Base-by-base conservation (phyloP, 148 eudicot species). In the Dysphania ambrosioides region DNA sequence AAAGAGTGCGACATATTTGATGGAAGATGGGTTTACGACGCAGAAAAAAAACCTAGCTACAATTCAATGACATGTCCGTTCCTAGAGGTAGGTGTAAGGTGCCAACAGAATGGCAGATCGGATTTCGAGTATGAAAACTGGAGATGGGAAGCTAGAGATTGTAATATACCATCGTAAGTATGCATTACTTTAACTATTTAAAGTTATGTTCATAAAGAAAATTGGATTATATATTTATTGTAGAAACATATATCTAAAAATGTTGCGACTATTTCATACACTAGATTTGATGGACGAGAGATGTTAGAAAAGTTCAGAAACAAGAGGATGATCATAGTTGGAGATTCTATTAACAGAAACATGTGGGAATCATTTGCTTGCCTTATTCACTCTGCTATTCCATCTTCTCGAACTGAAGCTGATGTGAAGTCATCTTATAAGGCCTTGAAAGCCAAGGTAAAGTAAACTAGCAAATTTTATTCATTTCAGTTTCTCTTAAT, bases 301-400 rank as follows among this genome's bases (percentile, higher is more conserved):
- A 71, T 85, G 81, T 68, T 82, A 11, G 80, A 82, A 61, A 82
- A 70, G 38, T 76, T 85, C 3, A 78, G 82, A 76, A 82, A 80
- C 55, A 84, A 74, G 77, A 82, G 83, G 18, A 56, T 84, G 82
- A 67, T 81, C 12, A 70, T 84, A 53, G 87, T 84, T 9, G 87
- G 87, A 40, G 87, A 84, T 61, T 84, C 87, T 1, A 56, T 84
- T 9, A 84, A 84, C 56, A 68, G 82, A 63, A 84, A 84, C 71
- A 82, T 78, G 61, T 84, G 80, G 80, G 83, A 85, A 67, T 85
- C 82, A 58, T 78, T 82, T 59, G 85, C 85, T 77, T 85, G 85
- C 65, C 78, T 85, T 47, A 79, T 85, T 12, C 82, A 80, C 44
- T 68, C 87, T 30, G 56, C 55, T 31, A 29, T 82, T 79, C 68